Evolutionary conservation across 441 rosid species (phyloP), one percentile per base, ranked within the genome.

Genomic region (Cnidoscolus chayamansa): DNA sequence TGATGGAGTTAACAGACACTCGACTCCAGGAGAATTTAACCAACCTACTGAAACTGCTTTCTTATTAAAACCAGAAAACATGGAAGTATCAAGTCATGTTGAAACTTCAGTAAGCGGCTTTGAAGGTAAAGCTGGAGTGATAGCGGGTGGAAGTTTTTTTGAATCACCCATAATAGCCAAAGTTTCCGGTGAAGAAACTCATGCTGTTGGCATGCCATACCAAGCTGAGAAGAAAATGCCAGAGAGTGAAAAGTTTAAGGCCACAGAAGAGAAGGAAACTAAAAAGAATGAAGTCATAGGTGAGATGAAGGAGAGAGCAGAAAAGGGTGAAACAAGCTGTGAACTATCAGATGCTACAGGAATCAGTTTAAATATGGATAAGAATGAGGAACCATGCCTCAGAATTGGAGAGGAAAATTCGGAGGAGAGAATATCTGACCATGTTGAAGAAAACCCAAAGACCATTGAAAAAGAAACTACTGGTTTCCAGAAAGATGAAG

Each of bases 161-260:
- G 78, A 77, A 77, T 83, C 88, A 70, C 70, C 88, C 70, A 76
- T 78, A 37, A 63, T 72, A 70, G 72, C 78, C 74, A 67, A 50
- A 66, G 80, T 72, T 77, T 73, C 70, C 70, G 45, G 63, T 45
- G 72, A 79, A 53, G 83, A 78, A 69, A 82, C 74, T 60, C 78
- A 72, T 37, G 77, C 55, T 30, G 67, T 63, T 62, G 68, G 57
- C 62, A 72, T 48, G 53, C 37, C 79, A 72, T 31, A 61, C 72
- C 73, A 59, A 60, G 74, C 66, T 58, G 85, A 73, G 11, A 67
- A 65, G 72, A 63, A 78, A 13, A 73, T 31, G 37, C n/a, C 51
- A 37, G 79, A 69, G 60, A 65, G 66, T 65, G 75, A 16, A 70
- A 73, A 54, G 56, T 63, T 50, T 70, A 75, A 59, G 68, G 17